Base-by-base conservation (phyloP, 169 alveolate species). In the Plasmodium fragile region DNA sequence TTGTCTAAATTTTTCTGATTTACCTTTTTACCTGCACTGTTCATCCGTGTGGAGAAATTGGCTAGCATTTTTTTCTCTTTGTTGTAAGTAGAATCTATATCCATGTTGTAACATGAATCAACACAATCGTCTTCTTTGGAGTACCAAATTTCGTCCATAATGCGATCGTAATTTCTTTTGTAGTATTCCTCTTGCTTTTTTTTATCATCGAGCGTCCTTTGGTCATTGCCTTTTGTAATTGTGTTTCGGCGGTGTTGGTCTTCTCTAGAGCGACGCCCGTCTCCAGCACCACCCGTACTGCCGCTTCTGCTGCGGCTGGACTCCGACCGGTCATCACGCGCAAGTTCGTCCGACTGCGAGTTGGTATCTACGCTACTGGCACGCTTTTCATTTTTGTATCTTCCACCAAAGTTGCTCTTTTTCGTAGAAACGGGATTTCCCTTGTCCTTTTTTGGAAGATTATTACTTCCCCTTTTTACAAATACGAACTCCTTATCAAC, bases 1-100 rank as follows among this genome's bases (percentile, higher is more conserved):
- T 97, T 98, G 92, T 99, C 99, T 49, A 98, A 96, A 85, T 96
- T 96, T 92, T 98, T 98, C 92, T 98, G 98, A 36, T 96, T 94
- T 6, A 89, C 83, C 34, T 89, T 89, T 91, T 95, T 94, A 6
- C 93, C 95, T 39, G 52, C 69, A 80, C 95, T 94, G 28, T 92
- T 80, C 49, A 81, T 53, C 32, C 92, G 71, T 18, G 77, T 89
- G 80, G 80, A 78, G 34, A 78, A 78, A 89, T 89, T 77, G 36
- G 81, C 45, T 22, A 78, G 30, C 94, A 89, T 89, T 79, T 89
- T 89, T 45, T 89, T 89, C 55, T 89, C 94, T 52, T 55, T 89
- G 16, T 89, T 59, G 73, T 79, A 85, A 4, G 93, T 80, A 18
- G 53, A 32, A 18, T 89, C 90, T 7, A 39, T 80, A 65, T 89